Conservation (phyloP, 768 basidiomycete genomes). For the Crassisporium funariophilum region DNA sequence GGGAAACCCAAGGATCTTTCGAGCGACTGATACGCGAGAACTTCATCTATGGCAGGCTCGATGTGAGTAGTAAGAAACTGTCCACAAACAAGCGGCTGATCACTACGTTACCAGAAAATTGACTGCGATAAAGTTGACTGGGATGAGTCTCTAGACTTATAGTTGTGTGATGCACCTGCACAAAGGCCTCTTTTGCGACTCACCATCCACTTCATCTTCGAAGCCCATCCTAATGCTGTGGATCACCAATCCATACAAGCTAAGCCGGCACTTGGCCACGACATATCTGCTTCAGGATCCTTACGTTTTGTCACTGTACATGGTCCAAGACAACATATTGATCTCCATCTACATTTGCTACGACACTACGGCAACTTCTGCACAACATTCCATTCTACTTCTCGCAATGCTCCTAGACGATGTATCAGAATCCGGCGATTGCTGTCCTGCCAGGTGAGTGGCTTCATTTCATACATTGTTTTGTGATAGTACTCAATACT, state of each 20-base stretch:
- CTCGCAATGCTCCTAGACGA: too few species aligned
- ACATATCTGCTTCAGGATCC: too few species aligned
- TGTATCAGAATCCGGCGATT: too few species aligned
- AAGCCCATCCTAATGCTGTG: constrained; percentile 50
- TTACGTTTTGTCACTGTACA: too few species aligned
- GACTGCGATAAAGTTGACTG: constrained; percentile 77
- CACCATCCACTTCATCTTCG: constrained; percentile 15
- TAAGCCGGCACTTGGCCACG: too few species aligned
- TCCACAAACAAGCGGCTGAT: neutral
- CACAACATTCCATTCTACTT: too few species aligned
- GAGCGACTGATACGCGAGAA: constrained; percentile 64
- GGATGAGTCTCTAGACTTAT: constrained; percentile 64
- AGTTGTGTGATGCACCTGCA: constrained; percentile 10
- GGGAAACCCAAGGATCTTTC: constrained; percentile 54
- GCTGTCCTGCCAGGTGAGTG: too few species aligned
- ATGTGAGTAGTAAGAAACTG: constrained; percentile 48
- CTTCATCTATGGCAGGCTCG: constrained; percentile 76
- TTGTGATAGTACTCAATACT: too few species aligned
- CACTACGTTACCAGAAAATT: constrained; percentile 46
- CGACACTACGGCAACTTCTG: too few species aligned
- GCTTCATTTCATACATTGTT: too few species aligned
- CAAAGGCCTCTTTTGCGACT: constrained; percentile 5
- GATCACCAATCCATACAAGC: constrained; percentile 22
- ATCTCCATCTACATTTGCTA: too few species aligned
- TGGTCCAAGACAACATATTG: too few species aligned